Evolutionary conservation across 2,329 filamentous ascomycete genomes (phyloP), one percentile per base, ranked within the genome.

Genomic region (Fusarium compactum): DNA sequence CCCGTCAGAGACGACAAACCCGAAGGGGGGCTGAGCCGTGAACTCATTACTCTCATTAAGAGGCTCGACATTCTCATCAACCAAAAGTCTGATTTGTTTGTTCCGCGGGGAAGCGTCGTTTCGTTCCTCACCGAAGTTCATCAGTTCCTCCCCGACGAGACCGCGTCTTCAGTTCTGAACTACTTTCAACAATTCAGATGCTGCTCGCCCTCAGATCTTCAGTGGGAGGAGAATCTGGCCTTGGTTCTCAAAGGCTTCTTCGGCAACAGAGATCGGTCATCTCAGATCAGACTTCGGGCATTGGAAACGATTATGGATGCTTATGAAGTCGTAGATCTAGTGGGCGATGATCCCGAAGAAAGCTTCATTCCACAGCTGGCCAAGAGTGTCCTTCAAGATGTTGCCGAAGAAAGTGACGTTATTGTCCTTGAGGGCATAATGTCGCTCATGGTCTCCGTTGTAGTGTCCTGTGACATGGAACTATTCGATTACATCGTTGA

Each of bases 161-260:
- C 89, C 11, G 90, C 87, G 3, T 86, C 85, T 48, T 82, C 91
- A 14, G 86, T 93, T 25, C 85, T 94, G 45, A 86, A 89, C 46
- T 89, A 92, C 76, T 92, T 91, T 69, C 85, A 86, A 58, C 88
- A 92, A 56, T 91, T 91, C 69, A 85, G 90, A 47, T 90, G 89
- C 73, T 92, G 92, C 72, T 91, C 90, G 46, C 92, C 92, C 4
- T 92, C 91, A 0, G 90, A 93, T 71, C 79, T 85, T 48, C 83
- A 87, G 38, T 94, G 91, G 92, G 85, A 91, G 66, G 80, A 85
- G 4, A 91, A 92, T 55, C 82, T 91, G 57, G 81, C 82, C 18
- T 80, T 88, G 27, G 84, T 94, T 3, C 77, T 93, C 18, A 82
- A 86, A 22, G 85, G 85, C 2, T 91, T 94, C 74, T 89, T 92